Base-by-base conservation (phyloP, 148 eudicot species). In the Vaccinium darrowii region DNA sequence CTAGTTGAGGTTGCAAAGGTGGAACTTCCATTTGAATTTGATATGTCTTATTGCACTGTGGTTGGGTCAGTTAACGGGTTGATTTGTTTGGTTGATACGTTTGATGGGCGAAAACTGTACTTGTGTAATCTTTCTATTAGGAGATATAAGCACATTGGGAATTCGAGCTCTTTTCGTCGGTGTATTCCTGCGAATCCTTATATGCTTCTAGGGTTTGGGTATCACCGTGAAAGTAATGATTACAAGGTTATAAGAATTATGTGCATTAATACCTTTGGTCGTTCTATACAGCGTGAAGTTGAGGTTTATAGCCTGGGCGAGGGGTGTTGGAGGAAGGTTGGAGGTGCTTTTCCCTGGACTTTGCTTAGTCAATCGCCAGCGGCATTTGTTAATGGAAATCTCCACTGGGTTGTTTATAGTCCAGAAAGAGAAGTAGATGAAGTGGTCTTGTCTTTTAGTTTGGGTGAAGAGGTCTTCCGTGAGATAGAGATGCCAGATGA, bases 161-260 rank as follows among this genome's bases (percentile, higher is more conserved):
- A 3, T 18, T 83, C 12, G 52, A 49, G 3, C 53, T 75, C 52
- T 12, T 18, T 43, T 16, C 14, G 1, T 75, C 9, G 0, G 23
- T 75, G n/a, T 15, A 16, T 43, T 43, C 23, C 21, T 10, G 11
- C n/a, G 5, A 75, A 36, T 18, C n/a, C 78, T 43, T 75, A 43
- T 43, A 51, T 39, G n/a, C 51, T 75, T 75, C 78, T 75, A 36
- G 52, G 78, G 47, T 75, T 75, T 39, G 78, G 52, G 15, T 86
- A 51, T 63, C 84, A 85, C 18, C 53, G 4, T 2, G 7, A 4
- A 15, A 52, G 56, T 19, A 25, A 77, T 39, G 88, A 86, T 23
- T 82, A 76, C 54, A 86, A 86, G 85, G 77, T 86, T 30, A n/a
- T 86, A 47, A 77, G 85, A 63, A n/a, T 82, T 73, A 4, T 36